A percentile compares a stretch with the other conserved stretches of the same genome.
Conservation (phyloP, 192 early-diverging fungal species). For the Linnemannia elongata region DNA sequence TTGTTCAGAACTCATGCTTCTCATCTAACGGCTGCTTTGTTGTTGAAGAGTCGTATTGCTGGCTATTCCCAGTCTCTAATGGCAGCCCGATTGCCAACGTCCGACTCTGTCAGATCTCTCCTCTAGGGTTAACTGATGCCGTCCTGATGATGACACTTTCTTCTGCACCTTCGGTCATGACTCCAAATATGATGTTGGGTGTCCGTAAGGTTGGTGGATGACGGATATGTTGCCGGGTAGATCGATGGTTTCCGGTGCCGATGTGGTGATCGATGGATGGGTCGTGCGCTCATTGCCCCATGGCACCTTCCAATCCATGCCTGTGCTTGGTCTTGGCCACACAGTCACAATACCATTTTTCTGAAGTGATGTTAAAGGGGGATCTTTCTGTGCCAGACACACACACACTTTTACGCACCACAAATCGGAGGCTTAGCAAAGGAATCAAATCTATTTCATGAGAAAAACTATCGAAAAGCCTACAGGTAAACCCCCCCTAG, state of each 20-base stretch:
- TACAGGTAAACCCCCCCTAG: background rate
- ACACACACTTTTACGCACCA: background rate
- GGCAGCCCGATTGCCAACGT: too few relatives aligned
- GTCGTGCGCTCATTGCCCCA: slow-evolving; percentile 19
- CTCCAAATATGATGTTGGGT: too few relatives aligned
- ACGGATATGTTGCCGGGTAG: background rate
- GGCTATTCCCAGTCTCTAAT: background rate
- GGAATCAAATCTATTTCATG: background rate
- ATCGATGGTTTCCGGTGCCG: background rate
- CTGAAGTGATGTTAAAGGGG: slow-evolving; percentile 35
- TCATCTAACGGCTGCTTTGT: background rate
- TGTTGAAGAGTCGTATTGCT: background rate
- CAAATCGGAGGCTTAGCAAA: slow-evolving; percentile 20
- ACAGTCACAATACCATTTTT: slow-evolving; percentile 52
- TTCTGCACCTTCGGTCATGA: too few relatives aligned
- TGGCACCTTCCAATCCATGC: slow-evolving; percentile 1
- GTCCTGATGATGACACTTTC: too few relatives aligned
- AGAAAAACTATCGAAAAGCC: background rate
- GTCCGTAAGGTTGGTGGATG: background rate
- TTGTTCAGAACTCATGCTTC: background rate
- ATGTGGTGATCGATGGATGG: slow-evolving; percentile 14
- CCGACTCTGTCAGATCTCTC: too few relatives aligned
- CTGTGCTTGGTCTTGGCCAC: background rate
- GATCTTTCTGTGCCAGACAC: background rate
- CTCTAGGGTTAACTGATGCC: too few relatives aligned